Percentiles rank a stretch among this genome's conserved stretches.
phyloP scores from a whole-genome alignment of 1,139 yeast genomes.

The Blastobotrys buckinghamii region DNA sequence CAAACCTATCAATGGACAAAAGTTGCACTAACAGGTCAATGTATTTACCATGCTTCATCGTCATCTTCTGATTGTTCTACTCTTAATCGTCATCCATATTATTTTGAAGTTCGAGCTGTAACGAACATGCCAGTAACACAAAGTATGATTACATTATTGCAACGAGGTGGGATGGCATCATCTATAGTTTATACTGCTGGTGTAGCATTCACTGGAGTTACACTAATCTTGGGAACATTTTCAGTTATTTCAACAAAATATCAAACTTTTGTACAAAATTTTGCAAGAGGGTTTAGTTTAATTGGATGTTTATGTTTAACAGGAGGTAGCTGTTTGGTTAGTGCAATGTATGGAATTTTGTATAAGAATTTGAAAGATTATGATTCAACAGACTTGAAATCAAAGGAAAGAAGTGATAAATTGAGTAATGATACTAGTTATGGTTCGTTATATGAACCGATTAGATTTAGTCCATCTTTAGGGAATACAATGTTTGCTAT shows the following conservation, averaged over 20 bases:
- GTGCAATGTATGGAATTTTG: conserved; percentile 1
- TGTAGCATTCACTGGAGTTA: not conserved
- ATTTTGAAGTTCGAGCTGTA: not conserved
- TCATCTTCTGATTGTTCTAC: not conserved
- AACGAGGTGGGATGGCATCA: conserved; percentile 4
- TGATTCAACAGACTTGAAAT: not conserved
- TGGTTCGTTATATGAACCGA: not conserved
- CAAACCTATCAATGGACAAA: conserved; percentile 3
- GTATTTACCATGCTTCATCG: not conserved
- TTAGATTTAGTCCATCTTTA: not conserved
- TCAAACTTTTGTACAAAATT: not conserved
- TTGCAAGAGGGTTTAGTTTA: not conserved
- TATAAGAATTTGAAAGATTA: conserved; percentile 1
- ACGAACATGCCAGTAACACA: conserved; percentile 2
- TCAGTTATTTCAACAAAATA: not conserved
- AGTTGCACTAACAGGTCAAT: conserved; percentile 7
- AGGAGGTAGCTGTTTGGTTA: not conserved
- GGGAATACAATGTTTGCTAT: conserved; percentile 2
- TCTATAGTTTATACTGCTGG: not conserved
- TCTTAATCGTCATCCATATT: conserved; percentile 1
- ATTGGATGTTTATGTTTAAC: not conserved
- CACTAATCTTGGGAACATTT: not conserved
- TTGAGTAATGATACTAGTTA: not conserved
- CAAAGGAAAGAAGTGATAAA: not conserved
- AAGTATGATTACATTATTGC: not conserved